A percentile compares a stretch with the other conserved stretches of the same genome.
phyloP scores from a whole-genome alignment of 352 stramenopile genomes.

The Pythium volutum region DNA sequence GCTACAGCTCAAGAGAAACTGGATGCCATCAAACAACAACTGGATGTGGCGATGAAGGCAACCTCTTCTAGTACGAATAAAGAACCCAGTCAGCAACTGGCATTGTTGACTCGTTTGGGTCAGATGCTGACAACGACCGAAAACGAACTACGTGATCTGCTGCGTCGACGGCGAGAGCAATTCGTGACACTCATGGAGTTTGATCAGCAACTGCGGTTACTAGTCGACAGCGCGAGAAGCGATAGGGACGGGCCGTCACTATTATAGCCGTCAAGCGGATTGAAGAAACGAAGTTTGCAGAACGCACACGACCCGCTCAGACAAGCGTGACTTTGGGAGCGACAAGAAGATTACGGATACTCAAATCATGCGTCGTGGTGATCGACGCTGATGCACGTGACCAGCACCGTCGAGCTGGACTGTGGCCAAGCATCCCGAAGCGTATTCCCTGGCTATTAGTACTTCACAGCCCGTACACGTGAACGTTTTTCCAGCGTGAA shows the following conservation, averaged over 20 bases:
- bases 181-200: slow-evolving; percentile 10
- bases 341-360: too few species aligned
- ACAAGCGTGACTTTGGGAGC: too few species aligned
- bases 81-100: neutral
- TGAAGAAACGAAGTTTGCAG: too few species aligned
- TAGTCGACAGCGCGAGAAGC: neutral
- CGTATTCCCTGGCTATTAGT: too few species aligned
- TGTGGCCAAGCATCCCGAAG: too few species aligned
- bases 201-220: slow-evolving; percentile 8
- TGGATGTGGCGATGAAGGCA: neutral
- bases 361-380: too few species aligned
- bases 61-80: neutral
- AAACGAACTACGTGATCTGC: neutral
- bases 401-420: too few species aligned
- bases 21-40: neutral
- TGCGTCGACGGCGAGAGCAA: neutral
- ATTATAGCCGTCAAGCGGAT: neutral
- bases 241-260: neutral
- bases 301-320: too few species aligned
- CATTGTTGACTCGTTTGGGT: neutral
- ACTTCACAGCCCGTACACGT: too few species aligned
- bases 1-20: neutral
- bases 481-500: too few species aligned
- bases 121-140: neutral
- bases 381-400: too few species aligned